Evolutionary conservation across 805 yeast genomes (phyloP).

Genomic region (Sugiyamaella valdiviana): DNA sequence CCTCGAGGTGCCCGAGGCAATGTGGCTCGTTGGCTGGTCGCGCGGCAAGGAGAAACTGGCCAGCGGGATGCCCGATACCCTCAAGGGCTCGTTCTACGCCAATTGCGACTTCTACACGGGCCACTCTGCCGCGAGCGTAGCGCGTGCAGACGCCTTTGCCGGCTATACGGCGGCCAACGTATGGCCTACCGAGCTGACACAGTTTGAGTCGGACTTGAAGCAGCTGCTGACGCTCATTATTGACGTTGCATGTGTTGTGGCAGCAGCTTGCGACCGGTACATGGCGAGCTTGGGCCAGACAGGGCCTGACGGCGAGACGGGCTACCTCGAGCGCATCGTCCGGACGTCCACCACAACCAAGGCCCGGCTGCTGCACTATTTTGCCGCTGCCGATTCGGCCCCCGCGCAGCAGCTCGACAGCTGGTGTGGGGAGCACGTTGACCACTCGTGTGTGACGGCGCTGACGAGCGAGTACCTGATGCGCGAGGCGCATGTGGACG

Average conservation of each 20-base stretch:
- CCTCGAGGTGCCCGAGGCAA: constrained; percentile 45
- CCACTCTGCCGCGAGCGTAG: constrained; percentile 23
- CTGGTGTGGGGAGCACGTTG: constrained; percentile 62
- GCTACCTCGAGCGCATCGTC: constrained; percentile 43
- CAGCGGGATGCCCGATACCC: constrained; percentile 41
- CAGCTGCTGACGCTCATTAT: constrained; percentile 41
- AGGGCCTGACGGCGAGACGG: constrained; percentile 27
- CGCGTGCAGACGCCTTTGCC: constrained; percentile 22
- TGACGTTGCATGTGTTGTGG: constrained; percentile 44
- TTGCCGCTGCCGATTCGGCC: constrained; percentile 34
- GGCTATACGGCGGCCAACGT: constrained; percentile 46
- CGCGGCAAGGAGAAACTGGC: constrained; percentile 48
- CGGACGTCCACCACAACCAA: constrained; percentile 47
- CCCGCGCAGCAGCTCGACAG: constrained; percentile 24
- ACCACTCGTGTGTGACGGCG: constrained; percentile 56
- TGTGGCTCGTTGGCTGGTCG: constrained; percentile 58
- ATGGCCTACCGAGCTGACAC: constrained; percentile 41
- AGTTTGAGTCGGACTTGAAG: constrained; percentile 24
- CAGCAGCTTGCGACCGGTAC: constrained; percentile 48
- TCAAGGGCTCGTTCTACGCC: constrained; percentile 53
- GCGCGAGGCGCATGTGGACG: constrained; percentile 32
- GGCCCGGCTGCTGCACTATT: constrained; percentile 53
- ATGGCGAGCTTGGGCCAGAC: constrained; percentile 27
- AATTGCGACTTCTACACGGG: constrained; percentile 45
- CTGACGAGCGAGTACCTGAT: constrained; percentile 49